Base-by-base conservation (phyloP, 129 eudicot genomes). In the Lactuca saligna region DNA sequence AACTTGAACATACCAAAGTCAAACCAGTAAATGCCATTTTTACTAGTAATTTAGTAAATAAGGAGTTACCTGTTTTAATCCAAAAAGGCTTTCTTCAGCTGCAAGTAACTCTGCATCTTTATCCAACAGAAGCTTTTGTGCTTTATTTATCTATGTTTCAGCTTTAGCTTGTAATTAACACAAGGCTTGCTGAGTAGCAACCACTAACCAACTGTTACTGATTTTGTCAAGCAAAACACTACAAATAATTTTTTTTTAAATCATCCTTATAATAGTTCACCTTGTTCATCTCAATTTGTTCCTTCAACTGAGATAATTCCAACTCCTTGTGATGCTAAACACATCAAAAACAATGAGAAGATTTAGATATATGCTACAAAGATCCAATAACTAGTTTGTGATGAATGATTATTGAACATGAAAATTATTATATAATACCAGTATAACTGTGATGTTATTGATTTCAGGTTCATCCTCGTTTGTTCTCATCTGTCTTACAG, bases 241-340 rank as follows among this genome's bases (percentile, higher is more conserved):
- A 25, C 29, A 25, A 25, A 25, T 25, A 25, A 25, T 25, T 25
- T 25, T 20, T 20, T 25, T 25, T 25, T 25, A 25, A 25, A 25
- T 25, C 1, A 0, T 25, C 29, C 29, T 25, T 25, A 25, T 25
- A 25, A 25, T 25, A 25, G 29, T 25, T 48, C 84, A 93, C 97
- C 97, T 89, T 83, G 79, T 89, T 95, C 79, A 89, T 89, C 46
- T 93, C 97, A 53, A 93, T 86, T 58, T 84, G 83, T 60, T 89
- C 77, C 79, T 93, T 89, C 82, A 93, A 73, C 71, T 70, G 86
- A 61, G 88, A 73, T 70, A 93, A 81, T 76, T 87, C 95, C 83
- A 85, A 55, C 82, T 93, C 98, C 85, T 93, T 89, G 76, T 89
- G 89, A 72, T 86, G 95, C 97, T 93, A 76, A 70, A 48, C 33